Evolutionary conservation across 768 basidiomycete species (phyloP), one percentile per base, ranked within the genome.

Genomic region (Auriscalpium vulgare): DNA sequence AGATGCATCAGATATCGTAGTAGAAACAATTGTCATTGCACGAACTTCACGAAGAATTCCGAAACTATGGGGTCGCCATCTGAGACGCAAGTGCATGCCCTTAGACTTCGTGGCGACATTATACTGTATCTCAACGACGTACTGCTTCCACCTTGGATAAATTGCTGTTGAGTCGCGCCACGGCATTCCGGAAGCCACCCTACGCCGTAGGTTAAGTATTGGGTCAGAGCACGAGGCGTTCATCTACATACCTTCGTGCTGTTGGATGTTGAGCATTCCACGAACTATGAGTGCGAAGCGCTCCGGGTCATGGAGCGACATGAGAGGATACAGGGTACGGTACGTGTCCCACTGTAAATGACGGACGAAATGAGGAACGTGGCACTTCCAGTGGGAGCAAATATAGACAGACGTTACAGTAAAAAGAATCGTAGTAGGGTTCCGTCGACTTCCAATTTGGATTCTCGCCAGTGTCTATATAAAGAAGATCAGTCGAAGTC

Each of bases 101-200:
- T 29, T 29, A 29, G 29, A 29, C 2, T 29, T 29, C 4, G 29
- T 29, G 29, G 29, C 2, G 7, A 7, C 2, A 4, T 29, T 21
- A 21, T 5, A 21, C 19, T 10, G 17, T n/a, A 10, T 43, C 34
- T 43, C 29, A 46, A 1, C 36, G 29, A 10, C 53, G 56, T 63
- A 84, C 83, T 78, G 60, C 80, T 84, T 34, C 83, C 82, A 11
- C 83, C 83, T 64, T 85, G 82, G 23, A 81, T 77, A 45, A 68
- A 80, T 38, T 78, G 77, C 69, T 71, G 71, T 7, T 70, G 72
- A 5, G 80, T 79, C 4, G 82, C 76, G 47, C 78, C 78, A 53
- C 84, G 76, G 61, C 83, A 83, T 66, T 85, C 83, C 5, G 84
- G 84, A 5, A 85, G 71, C 83, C 83, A 85, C 5, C 83, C 83